Evolutionary conservation across 164 flowering plant species (phyloP), one percentile per base, ranked within the genome.

Genomic region (Umbilicus rupestris): DNA sequence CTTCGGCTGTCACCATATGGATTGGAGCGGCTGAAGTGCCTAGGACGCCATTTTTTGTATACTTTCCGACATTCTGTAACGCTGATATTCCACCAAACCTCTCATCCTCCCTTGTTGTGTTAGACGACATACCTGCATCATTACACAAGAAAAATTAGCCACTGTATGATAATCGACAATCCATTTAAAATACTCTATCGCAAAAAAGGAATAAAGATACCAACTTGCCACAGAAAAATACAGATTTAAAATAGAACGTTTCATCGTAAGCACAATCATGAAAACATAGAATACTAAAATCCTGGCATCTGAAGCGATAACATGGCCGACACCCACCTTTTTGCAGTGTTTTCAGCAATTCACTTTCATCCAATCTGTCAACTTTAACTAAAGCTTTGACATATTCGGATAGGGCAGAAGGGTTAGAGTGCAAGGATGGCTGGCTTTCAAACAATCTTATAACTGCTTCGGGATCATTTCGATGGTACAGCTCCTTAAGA

Each of bases 381-480:
- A 90, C 92, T 73, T 76, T 87, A 57, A 92, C 96, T 55, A 95
- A 76, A 60, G 99, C 97, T 77, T 84, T 92, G 10, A 92, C 92
- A 79, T 95, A 95, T 73, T 88, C 97, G 26, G 97, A 79, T 58
- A 95, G 80, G 30, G 99, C 99, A 37, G 96, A 74, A 37, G 90
- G 86, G 64, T 84, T 92, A 24, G 81, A 71, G 72, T 95, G 97
- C 28, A 95, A 66, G 20, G 96, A 82, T 65, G 96, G 89, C 68
- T 85, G 86, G 68, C 80, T 84, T 80, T 95, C 99, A 85, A 95
- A 95, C 39, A 82, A 42, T 78, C 87, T 84, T 69, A 95, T 92
- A 42, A 92, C 97, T 59, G 83, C 86, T 73, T 95, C 99, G 37
- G 94, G 92, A 76, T 92, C 97, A 78, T 76, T 84, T 71, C 86